Percentiles rank a stretch among this genome's conserved stretches.
phyloP scores from a whole-genome alignment of 768 basidiomycete genomes.

The Panaeolus cyanescens region DNA sequence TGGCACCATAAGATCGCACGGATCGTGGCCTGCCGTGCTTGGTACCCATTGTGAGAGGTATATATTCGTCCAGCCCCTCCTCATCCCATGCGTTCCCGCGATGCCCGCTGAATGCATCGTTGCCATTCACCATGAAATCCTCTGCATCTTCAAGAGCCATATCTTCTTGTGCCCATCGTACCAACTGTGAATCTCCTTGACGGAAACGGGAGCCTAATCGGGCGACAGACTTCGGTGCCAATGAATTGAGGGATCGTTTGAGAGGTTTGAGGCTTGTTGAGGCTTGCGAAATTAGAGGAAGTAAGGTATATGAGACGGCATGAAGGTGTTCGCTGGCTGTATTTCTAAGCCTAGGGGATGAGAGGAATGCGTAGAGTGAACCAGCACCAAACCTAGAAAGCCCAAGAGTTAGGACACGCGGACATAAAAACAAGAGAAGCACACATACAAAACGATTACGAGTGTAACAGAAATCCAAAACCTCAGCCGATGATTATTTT shows the following conservation, averaged over 20 bases:
- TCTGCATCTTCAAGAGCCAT: conserved; percentile 40
- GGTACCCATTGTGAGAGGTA: conserved; percentile 42
- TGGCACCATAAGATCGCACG: conserved; percentile 26
- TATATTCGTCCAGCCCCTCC: conserved; percentile 39
- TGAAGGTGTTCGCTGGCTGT: conserved; percentile 21
- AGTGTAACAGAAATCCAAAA: conserved; percentile 25
- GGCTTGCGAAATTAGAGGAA: conserved; percentile 19
- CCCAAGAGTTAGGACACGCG: neutral
- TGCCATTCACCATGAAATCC: conserved; percentile 47
- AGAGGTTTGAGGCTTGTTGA: conserved; percentile 20
- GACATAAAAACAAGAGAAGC: neutral
- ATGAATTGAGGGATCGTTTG: conserved; percentile 10
- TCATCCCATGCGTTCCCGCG: conserved; percentile 29
- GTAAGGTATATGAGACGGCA: conserved; percentile 15
- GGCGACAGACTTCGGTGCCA: conserved; percentile 16
- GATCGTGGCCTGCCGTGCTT: conserved; percentile 15
- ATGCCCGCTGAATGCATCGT: conserved; percentile 1
- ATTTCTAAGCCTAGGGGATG: conserved; percentile 26
- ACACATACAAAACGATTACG: conserved; percentile 24
- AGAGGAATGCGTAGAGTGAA: conserved; percentile 17
- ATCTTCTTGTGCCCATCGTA: conserved; percentile 52
- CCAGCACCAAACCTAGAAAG: conserved; percentile 14
- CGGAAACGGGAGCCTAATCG: conserved; percentile 34
- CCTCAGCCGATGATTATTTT: conserved; percentile 15
- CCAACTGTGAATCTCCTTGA: conserved; percentile 39